Conservation (phyloP, 306 rosid genomes). For the Betula pendula region DNA sequence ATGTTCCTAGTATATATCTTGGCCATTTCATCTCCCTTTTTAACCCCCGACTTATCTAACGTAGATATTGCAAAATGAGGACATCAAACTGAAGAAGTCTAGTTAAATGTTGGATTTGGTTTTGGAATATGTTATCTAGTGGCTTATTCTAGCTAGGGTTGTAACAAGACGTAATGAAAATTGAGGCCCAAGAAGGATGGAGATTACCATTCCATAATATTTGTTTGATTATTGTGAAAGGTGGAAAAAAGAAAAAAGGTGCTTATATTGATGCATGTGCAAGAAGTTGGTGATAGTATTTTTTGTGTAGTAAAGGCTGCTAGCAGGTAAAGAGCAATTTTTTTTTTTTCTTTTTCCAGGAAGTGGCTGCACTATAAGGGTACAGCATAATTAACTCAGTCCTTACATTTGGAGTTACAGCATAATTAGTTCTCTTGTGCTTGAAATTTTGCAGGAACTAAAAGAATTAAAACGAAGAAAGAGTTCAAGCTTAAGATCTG, state of each 20-base stretch:
- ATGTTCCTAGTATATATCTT: constrained; percentile 1
- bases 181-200: neutral
- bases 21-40: constrained; percentile 3
- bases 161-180: constrained; percentile 3
- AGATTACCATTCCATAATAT: neutral
- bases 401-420: neutral
- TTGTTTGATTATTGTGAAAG: no score
- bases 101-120: neutral
- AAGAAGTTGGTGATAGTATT: neutral
- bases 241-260: no score
- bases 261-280: neutral
- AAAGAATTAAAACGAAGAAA: constrained; percentile 56
- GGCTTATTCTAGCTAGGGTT: neutral
- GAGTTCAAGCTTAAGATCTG: constrained; percentile 30
- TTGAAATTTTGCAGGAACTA: constrained; percentile 53
- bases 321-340: no score
- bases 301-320: no score
- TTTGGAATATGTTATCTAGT: constrained; percentile 8
- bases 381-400: neutral
- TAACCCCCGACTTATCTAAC: neutral
- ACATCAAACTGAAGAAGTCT: neutral
- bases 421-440: constrained; percentile 1
- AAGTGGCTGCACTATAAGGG: no score
- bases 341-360: no score
- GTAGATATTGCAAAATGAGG: neutral